Base-by-base conservation (phyloP, 805 yeast genomes). In the Pichia gijzeniarum region DNA sequence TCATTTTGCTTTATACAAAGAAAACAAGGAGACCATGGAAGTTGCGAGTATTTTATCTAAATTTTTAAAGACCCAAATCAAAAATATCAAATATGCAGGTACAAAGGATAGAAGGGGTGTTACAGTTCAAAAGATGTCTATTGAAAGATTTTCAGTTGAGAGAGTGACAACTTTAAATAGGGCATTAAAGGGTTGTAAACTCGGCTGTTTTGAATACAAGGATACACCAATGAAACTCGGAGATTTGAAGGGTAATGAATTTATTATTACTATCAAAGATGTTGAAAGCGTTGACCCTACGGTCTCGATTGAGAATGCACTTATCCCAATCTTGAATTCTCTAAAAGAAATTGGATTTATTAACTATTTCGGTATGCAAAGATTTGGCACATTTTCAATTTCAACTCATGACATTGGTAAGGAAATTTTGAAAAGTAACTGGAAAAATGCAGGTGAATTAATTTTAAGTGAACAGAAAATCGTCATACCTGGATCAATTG, bases 21-120 rank as follows among this genome's bases (percentile, higher is more conserved):
- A 93, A 60, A 93, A 93, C 67, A 85, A 90, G 61, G 99, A 93
- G 55, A 90, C 99, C 1, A 87, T 93, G 96, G 97, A 93, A 66
- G 93, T 87, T 13, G 93, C 93, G 1, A 74, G 80, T 17, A 65
- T 84, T 22, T 67, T 93, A 40, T 70, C 90, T 40, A 83, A 83
- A 59, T 75, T 86, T 49, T 69, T 93, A 52, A 76, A 88, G 50
- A 67, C 85, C 18, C 91, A 90, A n/a, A 70, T 82, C 5, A 83
- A 81, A 51, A 60, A 70, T 35, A 72, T 93, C 31, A 73, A 86
- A 43, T 88, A 81, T 62, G 95, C 97, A 0, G 99, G 99, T 19
- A 95, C 99, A 2, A 93, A 93, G 58, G 99, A 93, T 63, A 77
- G 98, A 55, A 79, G 99, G 61, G 99, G 95, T 40, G 90, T 87